Percentiles rank a stretch among this genome's conserved stretches.
Evolutionary conservation across 768 basidiomycete species (phyloP).

Genomic region (Obba rivulosa): DNA sequence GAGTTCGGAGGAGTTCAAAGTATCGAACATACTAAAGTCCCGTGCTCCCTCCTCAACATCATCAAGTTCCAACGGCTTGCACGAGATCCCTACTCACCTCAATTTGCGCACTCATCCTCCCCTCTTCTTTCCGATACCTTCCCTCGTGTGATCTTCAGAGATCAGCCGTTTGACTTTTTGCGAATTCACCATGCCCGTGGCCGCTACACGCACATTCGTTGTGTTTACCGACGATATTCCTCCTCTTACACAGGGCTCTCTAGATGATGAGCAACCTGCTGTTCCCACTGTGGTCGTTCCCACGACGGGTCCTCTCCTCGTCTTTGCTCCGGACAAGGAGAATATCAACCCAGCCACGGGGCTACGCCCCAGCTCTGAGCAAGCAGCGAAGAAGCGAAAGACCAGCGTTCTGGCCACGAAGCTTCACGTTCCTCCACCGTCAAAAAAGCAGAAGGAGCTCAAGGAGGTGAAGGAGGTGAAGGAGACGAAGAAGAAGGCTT

Average conservation of each 20-base stretch:
- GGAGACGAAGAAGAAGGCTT: slow-evolving; percentile 8
- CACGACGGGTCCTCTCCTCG: slow-evolving; percentile 20
- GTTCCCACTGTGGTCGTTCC: slow-evolving; percentile 9
- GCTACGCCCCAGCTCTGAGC: slow-evolving; percentile 42
- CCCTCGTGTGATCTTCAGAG: no score
- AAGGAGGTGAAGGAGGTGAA: slow-evolving; percentile 17
- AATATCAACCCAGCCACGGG: slow-evolving; percentile 76
- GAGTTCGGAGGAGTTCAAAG: no score
- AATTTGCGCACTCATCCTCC: neutral
- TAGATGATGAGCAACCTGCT: slow-evolving; percentile 22
- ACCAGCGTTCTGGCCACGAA: slow-evolving; percentile 19
- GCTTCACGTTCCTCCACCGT: slow-evolving; percentile 13
- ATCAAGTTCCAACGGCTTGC: slow-evolving; percentile 5
- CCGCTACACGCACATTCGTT: slow-evolving; percentile 14
- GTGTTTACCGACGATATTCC: slow-evolving; percentile 22
- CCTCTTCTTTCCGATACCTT: neutral
- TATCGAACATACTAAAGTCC: neutral
- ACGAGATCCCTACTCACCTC: neutral
- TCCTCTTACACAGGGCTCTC: slow-evolving; percentile 8
- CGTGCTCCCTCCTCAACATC: slow-evolving; percentile 1
- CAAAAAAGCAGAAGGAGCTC: slow-evolving; percentile 12
- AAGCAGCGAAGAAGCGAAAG: slow-evolving; percentile 60
- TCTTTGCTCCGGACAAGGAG: slow-evolving; percentile 56
- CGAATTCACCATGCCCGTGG: slow-evolving; percentile 10
- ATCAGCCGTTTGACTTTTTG: no score